These are phyloP conservation scores for Zygotorulaspora chibaensis DNA, from an alignment of 805 yeast genomes.

Conservation along the genomic window DNA sequence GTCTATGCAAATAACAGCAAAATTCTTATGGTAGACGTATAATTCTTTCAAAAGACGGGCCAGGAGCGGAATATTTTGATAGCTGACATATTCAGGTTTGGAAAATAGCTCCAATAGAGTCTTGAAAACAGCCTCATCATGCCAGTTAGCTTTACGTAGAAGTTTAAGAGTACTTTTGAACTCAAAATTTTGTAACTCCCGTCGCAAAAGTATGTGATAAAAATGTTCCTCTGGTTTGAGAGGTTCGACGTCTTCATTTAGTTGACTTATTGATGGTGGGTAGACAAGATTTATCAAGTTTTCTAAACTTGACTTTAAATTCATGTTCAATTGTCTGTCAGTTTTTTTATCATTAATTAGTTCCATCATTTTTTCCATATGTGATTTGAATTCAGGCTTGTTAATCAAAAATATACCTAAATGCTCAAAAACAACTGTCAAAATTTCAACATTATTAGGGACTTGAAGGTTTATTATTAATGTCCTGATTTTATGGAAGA, in stretches of 20 bases:
- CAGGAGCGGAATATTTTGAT: slow-evolving; percentile 48
- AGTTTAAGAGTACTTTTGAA: slow-evolving; percentile 36
- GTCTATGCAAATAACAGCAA: slow-evolving; percentile 53
- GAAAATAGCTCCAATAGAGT: slow-evolving; percentile 44
- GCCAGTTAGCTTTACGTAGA: slow-evolving; percentile 46
- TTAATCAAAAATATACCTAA: slow-evolving; percentile 63
- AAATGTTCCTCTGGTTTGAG: slow-evolving; percentile 45
- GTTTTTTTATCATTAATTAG: slow-evolving; percentile 49
- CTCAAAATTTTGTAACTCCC: slow-evolving; percentile 44
- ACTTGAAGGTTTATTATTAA: slow-evolving; percentile 50
- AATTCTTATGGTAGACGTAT: slow-evolving; percentile 35
- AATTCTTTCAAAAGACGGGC: slow-evolving; percentile 45
- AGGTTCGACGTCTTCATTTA: slow-evolving; percentile 27
- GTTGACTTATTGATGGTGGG: slow-evolving; percentile 47
- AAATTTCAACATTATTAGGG: slow-evolving; percentile 61
- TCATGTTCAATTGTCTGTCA: slow-evolving; percentile 46
- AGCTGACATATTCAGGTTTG: slow-evolving; percentile 58
- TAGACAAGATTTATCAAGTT: slow-evolving; percentile 50
- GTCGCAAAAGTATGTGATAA: slow-evolving; percentile 46
- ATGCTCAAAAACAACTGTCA: slow-evolving; percentile 66
- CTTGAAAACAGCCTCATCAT: slow-evolving; percentile 34
- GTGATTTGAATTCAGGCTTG: slow-evolving; percentile 49
- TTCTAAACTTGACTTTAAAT: slow-evolving; percentile 55
- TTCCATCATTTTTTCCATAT: slow-evolving; percentile 61
- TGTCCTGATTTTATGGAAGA: slow-evolving; percentile 67